Conservation (phyloP, 805 yeast species). For the Cyberlindnera saturnus region DNA sequence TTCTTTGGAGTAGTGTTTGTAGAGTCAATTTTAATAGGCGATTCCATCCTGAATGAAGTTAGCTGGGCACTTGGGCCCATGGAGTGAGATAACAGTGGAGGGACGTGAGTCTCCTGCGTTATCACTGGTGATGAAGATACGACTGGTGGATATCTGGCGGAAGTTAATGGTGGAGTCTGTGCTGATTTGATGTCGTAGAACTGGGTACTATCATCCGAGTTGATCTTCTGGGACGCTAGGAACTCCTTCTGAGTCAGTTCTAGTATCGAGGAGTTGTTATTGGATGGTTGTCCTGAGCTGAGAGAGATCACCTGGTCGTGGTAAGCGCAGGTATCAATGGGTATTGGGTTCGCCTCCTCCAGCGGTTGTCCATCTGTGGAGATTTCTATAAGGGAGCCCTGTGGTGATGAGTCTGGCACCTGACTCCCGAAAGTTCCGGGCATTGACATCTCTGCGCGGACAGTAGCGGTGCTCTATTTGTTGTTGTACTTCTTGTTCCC, state of each 20-base stretch:
- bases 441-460: not conserved
- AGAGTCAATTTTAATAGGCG: constrained; percentile 16
- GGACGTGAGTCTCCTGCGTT: not conserved
- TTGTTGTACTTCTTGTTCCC: not conserved
- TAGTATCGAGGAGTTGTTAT: constrained; percentile 6
- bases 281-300: not conserved
- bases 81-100: not conserved
- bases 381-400: constrained; percentile 13
- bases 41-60: constrained; percentile 21
- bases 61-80: constrained; percentile 18
- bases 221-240: constrained; percentile 7
- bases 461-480: not conserved
- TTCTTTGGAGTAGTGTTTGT: constrained; percentile 12
- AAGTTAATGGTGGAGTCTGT: constrained; percentile 6
- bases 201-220: not conserved
- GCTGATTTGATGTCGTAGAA: constrained; percentile 9
- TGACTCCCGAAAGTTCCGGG: constrained; percentile 4
- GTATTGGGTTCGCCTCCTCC: not conserved
- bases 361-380: constrained; percentile 8
- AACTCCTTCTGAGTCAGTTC: constrained; percentile 14
- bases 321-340: not conserved
- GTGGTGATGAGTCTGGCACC: constrained; percentile 15
- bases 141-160: not conserved
- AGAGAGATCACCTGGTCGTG: constrained; percentile 2
- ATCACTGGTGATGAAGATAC: constrained; percentile 7